Conservation (phyloP, 1,139 yeast species). For the Protomyces macrosporus region DNA sequence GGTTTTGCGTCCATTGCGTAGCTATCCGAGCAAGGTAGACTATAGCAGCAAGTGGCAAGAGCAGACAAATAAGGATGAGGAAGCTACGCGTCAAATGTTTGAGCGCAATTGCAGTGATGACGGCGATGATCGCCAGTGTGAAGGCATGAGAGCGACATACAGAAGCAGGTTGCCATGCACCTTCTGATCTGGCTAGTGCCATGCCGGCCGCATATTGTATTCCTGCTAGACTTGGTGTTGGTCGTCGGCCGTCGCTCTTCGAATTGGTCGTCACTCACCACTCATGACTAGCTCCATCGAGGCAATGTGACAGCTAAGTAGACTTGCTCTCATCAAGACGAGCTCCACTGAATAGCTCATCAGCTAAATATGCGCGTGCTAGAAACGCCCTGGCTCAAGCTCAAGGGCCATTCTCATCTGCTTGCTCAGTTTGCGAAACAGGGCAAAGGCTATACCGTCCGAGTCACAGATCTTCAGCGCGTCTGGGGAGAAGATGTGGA, state of each 20-base stretch:
- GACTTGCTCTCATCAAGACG: too few species aligned
- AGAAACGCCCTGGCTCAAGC: conserved; percentile 16
- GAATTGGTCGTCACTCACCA: too few species aligned
- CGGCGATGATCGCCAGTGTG: neutral
- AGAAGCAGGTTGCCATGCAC: too few species aligned
- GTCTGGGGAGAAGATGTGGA: conserved; percentile 22
- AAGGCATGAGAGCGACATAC: neutral
- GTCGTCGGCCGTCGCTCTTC: too few species aligned
- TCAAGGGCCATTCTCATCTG: conserved; percentile 12
- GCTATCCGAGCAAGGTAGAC: neutral
- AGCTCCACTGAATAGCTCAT: too few species aligned
- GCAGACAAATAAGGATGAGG: neutral
- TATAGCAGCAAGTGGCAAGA: neutral
- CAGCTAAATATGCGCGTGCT: neutral
- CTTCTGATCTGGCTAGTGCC: too few species aligned
- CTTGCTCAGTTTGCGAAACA: conserved; percentile 1
- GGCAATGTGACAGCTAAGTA: too few species aligned
- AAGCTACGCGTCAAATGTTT: neutral
- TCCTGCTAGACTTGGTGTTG: too few species aligned
- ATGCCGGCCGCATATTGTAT: too few species aligned
- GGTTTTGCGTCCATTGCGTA: neutral
- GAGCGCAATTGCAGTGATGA: neutral
- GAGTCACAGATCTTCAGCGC: conserved; percentile 13
- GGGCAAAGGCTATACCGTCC: neutral
- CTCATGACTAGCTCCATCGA: too few species aligned